Conservation (phyloP, 345 rosid species). For the Psidium friedrichsthalianum region DNA sequence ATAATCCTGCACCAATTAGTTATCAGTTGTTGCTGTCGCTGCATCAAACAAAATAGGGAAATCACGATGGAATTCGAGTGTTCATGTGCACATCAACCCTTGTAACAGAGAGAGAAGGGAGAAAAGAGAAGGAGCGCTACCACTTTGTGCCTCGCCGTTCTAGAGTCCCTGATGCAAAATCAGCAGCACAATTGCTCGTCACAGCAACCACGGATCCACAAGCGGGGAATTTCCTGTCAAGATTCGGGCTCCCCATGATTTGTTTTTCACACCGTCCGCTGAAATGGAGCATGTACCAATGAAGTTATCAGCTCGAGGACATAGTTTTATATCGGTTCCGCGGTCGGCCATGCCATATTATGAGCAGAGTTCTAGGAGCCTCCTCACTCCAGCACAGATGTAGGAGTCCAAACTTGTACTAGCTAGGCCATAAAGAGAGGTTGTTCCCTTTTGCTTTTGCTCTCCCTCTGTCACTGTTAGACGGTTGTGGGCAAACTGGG, state of each 20-base stretch:
- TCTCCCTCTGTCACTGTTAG: neutral
- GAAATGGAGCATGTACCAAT: neutral
- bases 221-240: no score
- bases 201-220: neutral
- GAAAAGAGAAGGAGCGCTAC: slow-evolving; percentile 3
- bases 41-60: neutral
- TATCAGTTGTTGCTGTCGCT: neutral
- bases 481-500: neutral
- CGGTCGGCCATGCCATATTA: neutral
- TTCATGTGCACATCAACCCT: neutral
- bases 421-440: slow-evolving; percentile 1
- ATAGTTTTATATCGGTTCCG: neutral
- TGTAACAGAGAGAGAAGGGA: neutral
- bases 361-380: neutral
- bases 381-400: neutral
- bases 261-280: neutral
- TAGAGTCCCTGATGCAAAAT: neutral
- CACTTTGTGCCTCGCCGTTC: slow-evolving; percentile 13
- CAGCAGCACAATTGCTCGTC: neutral
- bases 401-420: neutral
- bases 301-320: neutral
- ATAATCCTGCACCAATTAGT: slow-evolving; percentile 26
- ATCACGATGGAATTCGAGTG: neutral
- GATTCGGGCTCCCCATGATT: neutral
- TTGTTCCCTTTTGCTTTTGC: neutral